phyloP scores from a whole-genome alignment of 106 monocot genomes.

The Allium cepa region DNA sequence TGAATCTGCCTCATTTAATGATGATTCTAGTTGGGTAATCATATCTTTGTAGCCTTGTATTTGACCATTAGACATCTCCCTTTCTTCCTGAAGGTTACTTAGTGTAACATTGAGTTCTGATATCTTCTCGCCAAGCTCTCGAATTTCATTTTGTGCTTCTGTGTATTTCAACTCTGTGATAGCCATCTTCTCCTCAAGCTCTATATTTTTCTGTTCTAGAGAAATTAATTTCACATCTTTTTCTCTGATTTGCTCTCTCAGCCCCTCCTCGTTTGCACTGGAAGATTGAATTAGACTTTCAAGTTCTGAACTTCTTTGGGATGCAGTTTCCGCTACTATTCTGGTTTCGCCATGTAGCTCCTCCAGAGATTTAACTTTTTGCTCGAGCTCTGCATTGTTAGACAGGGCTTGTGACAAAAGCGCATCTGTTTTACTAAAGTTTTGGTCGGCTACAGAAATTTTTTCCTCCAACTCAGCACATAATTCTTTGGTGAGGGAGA shows the following conservation, averaged over 20 bases:
- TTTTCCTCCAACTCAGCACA: conserved; percentile 39
- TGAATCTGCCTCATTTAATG: conserved; percentile 22
- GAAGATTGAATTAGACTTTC: conserved; percentile 37
- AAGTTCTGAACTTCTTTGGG: conserved; percentile 50
- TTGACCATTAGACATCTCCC: conserved; percentile 21
- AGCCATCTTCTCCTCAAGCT: conserved; percentile 54
- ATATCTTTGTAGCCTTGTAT: conserved; percentile 44
- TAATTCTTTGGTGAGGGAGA: conserved; percentile 22
- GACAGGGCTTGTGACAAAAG: conserved; percentile 40
- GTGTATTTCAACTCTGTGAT: conserved; percentile 29
- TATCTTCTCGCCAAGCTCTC: conserved; percentile 35
- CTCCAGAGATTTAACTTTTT: conserved; percentile 47
- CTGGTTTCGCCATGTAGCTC: conserved; percentile 36
- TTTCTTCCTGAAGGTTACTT: conserved; percentile 37
- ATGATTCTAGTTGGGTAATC: conserved; percentile 53
- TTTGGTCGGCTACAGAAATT: conserved; percentile 32
- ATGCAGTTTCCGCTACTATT: conserved; percentile 16
- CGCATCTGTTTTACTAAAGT: conserved; percentile 32
- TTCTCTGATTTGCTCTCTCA: conserved; percentile 42
- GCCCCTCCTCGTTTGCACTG: conserved; percentile 29
- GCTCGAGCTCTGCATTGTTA: conserved; percentile 52
- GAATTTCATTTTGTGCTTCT: conserved; percentile 39
- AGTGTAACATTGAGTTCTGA: conserved; percentile 30
- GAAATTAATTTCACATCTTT: conserved; percentile 41
- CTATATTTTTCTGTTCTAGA: conserved; percentile 40